Conservation (phyloP, 2,329 filamentous ascomycete genomes). For the Alternaria dauci region DNA sequence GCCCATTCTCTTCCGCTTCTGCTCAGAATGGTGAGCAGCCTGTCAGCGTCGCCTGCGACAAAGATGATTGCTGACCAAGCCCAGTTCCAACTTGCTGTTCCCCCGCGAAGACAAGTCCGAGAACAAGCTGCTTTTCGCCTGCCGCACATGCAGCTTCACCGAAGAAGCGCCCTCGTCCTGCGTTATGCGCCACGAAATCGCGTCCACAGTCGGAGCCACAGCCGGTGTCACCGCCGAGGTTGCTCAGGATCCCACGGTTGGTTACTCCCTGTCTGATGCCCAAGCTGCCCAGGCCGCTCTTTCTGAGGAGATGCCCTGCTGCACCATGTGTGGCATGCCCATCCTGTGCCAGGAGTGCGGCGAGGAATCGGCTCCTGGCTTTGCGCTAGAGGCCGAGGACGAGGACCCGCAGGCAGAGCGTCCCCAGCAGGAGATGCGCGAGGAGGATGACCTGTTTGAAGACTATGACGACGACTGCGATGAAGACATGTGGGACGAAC, state of each 20-base stretch:
- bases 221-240: slow-evolving; percentile 98
- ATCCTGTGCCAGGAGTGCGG: slow-evolving; percentile 64
- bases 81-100: slow-evolving; percentile 93
- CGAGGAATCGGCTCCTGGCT: slow-evolving; percentile 53
- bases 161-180: slow-evolving; percentile 87
- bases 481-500: slow-evolving; percentile 42
- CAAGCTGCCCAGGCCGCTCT: slow-evolving; percentile 38
- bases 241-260: slow-evolving; percentile 96
- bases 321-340: slow-evolving; percentile 66
- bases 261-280: slow-evolving; percentile 60
- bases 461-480: slow-evolving; percentile 35
- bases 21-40: slow-evolving; percentile 81
- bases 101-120: slow-evolving; percentile 90
- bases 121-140: slow-evolving; percentile 90
- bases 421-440: slow-evolving; percentile 27
- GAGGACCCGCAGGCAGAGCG: slow-evolving; percentile 35
- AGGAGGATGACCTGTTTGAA: slow-evolving; percentile 20
- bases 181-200: slow-evolving; percentile 94
- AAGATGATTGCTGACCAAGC: slow-evolving; percentile 10
- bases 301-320: slow-evolving; percentile 56
- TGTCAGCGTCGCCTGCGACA: neutral
- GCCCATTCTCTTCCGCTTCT: slow-evolving; percentile 97
- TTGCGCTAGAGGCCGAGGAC: slow-evolving; percentile 56
- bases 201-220: slow-evolving; percentile 90
- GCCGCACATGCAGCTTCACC: slow-evolving; percentile 92